phyloP scores from a whole-genome alignment of 768 basidiomycete species.

The Serendipita sp. region DNA sequence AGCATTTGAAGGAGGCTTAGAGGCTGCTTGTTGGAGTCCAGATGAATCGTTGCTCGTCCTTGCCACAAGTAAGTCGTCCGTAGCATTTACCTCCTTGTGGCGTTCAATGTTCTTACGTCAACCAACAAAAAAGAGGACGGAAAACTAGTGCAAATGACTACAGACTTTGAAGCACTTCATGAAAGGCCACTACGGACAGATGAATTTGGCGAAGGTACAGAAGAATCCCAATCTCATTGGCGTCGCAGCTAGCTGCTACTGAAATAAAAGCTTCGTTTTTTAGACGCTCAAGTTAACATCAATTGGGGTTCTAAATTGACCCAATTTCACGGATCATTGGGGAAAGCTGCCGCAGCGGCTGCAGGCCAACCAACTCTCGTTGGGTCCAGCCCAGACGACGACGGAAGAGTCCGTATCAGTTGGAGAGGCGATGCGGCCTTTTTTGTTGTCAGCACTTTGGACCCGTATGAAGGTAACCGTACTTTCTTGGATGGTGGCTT shows the following conservation, averaged over 20 bases:
- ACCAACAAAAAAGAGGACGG: too few species aligned
- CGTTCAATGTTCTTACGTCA: too few species aligned
- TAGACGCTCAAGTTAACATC: constrained; percentile 84
- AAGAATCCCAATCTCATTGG: background rate
- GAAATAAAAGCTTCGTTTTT: too few species aligned
- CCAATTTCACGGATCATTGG: constrained; percentile 92
- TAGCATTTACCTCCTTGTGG: too few species aligned
- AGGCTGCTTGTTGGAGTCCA: constrained; percentile 77
- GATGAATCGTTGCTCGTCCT: constrained; percentile 79
- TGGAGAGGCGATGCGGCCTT: constrained; percentile 91
- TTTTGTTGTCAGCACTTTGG: constrained; percentile 71
- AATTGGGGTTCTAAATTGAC: constrained; percentile 97
- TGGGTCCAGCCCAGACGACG: constrained; percentile 54
- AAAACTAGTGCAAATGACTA: constrained; percentile 81
- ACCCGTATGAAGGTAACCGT: constrained; percentile 21
- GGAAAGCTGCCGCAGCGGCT: constrained; percentile 60
- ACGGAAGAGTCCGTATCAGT: constrained; percentile 52
- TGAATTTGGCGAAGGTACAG: constrained; percentile 73
- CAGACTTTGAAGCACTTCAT: constrained; percentile 73
- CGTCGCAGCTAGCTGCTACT: background rate
- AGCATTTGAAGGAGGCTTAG: constrained; percentile 69
- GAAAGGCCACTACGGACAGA: constrained; percentile 55
- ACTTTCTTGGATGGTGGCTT: background rate
- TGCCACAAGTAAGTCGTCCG: constrained; percentile 56
- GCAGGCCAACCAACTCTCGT: constrained; percentile 19